Conservation (phyloP, 176 grass and related monocot genomes). For the Themeda triandra region DNA sequence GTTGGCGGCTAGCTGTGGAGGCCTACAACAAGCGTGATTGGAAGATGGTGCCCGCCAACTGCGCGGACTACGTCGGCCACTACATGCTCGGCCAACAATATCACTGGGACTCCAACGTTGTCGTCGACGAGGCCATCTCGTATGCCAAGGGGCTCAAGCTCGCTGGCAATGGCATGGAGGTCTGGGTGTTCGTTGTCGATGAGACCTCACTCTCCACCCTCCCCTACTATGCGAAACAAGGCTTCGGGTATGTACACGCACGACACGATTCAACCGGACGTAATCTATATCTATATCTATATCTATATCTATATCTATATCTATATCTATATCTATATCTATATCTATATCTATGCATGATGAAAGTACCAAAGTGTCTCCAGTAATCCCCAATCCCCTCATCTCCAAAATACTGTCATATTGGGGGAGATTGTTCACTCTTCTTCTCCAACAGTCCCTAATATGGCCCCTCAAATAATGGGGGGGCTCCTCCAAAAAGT, state of each 20-base stretch:
- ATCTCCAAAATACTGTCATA: no score
- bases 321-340: no score
- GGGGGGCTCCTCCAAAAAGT: no score
- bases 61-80: slow-evolving; percentile 37
- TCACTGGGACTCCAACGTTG: slow-evolving; percentile 38
- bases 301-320: no score
- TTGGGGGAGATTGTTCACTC: no score
- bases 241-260: slow-evolving; percentile 38
- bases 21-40: slow-evolving; percentile 43
- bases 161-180: slow-evolving; percentile 45
- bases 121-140: slow-evolving; percentile 39
- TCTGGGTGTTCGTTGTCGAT: slow-evolving; percentile 61
- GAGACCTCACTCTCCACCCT: slow-evolving; percentile 60
- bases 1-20: neutral
- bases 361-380: no score
- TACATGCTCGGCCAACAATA: slow-evolving; percentile 51
- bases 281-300: no score
- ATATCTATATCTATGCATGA: no score
- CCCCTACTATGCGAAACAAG: slow-evolving; percentile 51
- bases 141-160: slow-evolving; percentile 32
- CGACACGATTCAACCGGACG: no score
- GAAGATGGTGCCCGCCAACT: slow-evolving; percentile 30
- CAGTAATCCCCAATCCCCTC: no score
- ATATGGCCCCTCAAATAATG: no score
- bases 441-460: no score